phyloP scores from a whole-genome alignment of 192 early-diverging fungal species.

The Coemansia sp. region DNA sequence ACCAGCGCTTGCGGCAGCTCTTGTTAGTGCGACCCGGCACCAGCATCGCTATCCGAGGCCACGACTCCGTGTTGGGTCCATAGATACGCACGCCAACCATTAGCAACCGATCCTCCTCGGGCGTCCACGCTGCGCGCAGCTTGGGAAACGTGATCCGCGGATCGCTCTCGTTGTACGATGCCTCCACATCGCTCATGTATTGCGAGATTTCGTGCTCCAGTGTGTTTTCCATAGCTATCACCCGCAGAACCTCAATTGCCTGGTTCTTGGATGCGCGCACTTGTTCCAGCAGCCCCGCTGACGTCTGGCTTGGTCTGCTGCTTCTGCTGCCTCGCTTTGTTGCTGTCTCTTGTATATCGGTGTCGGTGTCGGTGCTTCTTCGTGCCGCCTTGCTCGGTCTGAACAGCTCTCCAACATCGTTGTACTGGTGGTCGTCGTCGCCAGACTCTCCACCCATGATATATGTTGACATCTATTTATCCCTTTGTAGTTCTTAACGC shows the following conservation, averaged over 20 bases:
- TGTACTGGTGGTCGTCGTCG: slow-evolving; percentile 54
- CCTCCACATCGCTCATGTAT: slow-evolving; percentile 40
- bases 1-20: slow-evolving; percentile 81
- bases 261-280: slow-evolving; percentile 38
- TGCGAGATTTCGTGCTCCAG: slow-evolving; percentile 24
- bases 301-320: not conserved
- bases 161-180: slow-evolving; percentile 36
- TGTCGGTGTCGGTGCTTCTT: slow-evolving; percentile 4
- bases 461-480: slow-evolving; percentile 28
- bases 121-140: slow-evolving; percentile 68
- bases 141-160: slow-evolving; percentile 39
- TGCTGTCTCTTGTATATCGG: not conserved
- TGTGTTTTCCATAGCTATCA: slow-evolving; percentile 24
- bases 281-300: slow-evolving; percentile 21
- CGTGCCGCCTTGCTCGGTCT: slow-evolving; percentile 49
- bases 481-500: not conserved
- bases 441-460: slow-evolving; percentile 21
- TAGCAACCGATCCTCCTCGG: slow-evolving; percentile 75
- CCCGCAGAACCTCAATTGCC: slow-evolving; percentile 39
- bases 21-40: slow-evolving; percentile 80
- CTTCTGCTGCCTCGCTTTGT: not conserved
- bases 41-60: slow-evolving; percentile 74
- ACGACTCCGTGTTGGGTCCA: slow-evolving; percentile 76
- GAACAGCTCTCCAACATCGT: slow-evolving; percentile 35
- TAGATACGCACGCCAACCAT: slow-evolving; percentile 70